phyloP scores from a whole-genome alignment of 2,329 filamentous ascomycete genomes.

The Microdochium trichocladiopsis region DNA sequence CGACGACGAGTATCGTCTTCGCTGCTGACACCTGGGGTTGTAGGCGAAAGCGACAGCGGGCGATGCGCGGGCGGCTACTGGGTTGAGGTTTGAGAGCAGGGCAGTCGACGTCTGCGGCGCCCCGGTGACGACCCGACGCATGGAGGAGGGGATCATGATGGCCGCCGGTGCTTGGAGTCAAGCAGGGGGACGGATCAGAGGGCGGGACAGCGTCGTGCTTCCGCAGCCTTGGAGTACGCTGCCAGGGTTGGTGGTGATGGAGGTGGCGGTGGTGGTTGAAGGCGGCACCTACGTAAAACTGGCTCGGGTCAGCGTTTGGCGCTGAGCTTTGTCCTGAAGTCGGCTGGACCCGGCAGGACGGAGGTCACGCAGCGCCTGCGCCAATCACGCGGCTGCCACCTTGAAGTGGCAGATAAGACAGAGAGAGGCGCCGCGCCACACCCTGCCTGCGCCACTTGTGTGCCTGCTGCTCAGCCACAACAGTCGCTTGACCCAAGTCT shows the following conservation, averaged over 20 bases:
- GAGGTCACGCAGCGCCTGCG: not conserved
- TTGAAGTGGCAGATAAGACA: no score
- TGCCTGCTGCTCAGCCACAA: not conserved
- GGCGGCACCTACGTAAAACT: not conserved
- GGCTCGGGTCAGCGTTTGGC: not conserved
- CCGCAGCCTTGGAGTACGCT: not conserved
- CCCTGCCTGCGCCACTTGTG: no score
- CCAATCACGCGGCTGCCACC: not conserved
- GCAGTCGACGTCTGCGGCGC: conserved; percentile 31
- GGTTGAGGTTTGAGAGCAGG: conserved; percentile 33
- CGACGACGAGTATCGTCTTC: conserved; percentile 49
- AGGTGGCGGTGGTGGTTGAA: not conserved
- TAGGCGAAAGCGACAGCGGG: conserved; percentile 26
- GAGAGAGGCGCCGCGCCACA: no score
- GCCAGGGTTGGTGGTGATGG: not conserved
- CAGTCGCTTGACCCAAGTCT: not conserved
- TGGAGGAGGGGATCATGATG: conserved; percentile 47
- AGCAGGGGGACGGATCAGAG: not conserved
- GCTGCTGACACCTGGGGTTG: conserved; percentile 35
- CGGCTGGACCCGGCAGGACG: not conserved
- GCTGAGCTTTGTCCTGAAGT: not conserved
- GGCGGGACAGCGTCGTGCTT: not conserved
- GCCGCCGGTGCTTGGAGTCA: not conserved
- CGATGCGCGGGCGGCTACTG: conserved; percentile 30
- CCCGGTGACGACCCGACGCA: conserved; percentile 45